A percentile compares a stretch with the other conserved stretches of the same genome.
phyloP scores from a whole-genome alignment of 495 filamentous ascomycete genomes.

The Lophium mytilinum region DNA sequence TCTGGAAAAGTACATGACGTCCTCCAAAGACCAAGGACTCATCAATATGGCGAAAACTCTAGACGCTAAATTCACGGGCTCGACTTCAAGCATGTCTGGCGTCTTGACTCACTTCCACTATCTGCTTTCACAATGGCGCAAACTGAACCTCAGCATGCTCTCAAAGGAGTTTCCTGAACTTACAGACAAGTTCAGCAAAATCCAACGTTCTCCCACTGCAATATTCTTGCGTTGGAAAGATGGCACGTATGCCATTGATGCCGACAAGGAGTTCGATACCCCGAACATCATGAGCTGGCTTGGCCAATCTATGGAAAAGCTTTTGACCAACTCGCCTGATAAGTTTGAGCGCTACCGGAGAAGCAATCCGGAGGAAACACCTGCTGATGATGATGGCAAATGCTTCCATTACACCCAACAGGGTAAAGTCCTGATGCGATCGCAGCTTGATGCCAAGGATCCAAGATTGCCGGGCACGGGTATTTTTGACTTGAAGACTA shows the following conservation, averaged over 20 bases:
- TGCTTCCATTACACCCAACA: conserved; percentile 79
- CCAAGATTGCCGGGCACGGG: conserved; percentile 78
- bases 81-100: conserved; percentile 92
- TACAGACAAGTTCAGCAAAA: conserved; percentile 56
- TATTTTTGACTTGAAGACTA: conserved; percentile 95
- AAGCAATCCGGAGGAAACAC: conserved; percentile 50
- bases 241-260: conserved; percentile 90
- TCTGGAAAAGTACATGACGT: conserved; percentile 76
- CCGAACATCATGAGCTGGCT: conserved; percentile 83
- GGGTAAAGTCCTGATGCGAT: conserved; percentile 91
- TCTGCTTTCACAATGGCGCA: conserved; percentile 76
- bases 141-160: conserved; percentile 53
- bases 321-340: conserved; percentile 73
- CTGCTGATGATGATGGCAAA: conserved; percentile 50
- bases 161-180: conserved; percentile 58
- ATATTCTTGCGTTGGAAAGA: conserved; percentile 80
- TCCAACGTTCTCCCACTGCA: conserved; percentile 63
- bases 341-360: conserved; percentile 79
- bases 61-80: conserved; percentile 82
- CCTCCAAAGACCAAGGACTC: conserved; percentile 70
- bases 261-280: conserved; percentile 84
- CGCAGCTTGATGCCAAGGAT: conserved; percentile 91
- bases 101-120: conserved; percentile 86
- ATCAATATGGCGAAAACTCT: conserved; percentile 53
- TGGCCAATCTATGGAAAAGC: conserved; percentile 91